Evolutionary conservation across 1,284 basidiomycete species (phyloP).

Genomic region (Boletus smithii): DNA sequence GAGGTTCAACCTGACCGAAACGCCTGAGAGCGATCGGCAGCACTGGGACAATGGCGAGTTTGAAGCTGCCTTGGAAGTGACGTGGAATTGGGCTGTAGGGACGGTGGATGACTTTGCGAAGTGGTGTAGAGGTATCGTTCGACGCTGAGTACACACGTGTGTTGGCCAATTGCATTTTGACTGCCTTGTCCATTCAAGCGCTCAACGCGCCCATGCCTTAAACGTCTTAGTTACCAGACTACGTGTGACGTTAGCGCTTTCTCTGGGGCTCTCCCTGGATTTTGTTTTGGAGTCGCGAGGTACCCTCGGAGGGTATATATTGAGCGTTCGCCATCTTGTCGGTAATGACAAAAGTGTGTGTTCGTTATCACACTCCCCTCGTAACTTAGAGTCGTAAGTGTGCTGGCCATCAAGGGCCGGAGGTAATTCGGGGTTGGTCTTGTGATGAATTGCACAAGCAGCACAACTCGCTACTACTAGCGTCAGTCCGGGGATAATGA

Average conservation of each 20-base stretch:
- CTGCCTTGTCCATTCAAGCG: not conserved
- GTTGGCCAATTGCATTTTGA: not conserved
- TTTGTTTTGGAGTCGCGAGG: too few relatives aligned
- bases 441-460: not conserved
- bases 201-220: too few relatives aligned
- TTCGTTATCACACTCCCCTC: not conserved
- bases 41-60: constrained; percentile 57
- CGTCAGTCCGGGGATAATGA: too few relatives aligned
- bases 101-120: constrained; percentile 11
- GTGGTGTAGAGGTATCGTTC: constrained; percentile 27
- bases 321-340: not conserved
- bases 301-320: not conserved
- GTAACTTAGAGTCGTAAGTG: not conserved
- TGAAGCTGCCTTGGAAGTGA: constrained; percentile 59
- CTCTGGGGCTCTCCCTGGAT: not conserved
- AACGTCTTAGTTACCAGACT: not conserved
- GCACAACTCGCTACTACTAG: not conserved
- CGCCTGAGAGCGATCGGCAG: constrained; percentile 56
- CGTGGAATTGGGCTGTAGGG: constrained; percentile 50
- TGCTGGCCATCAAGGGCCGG: not conserved
- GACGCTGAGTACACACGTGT: constrained; percentile 12
- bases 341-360: not conserved
- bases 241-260: not conserved
- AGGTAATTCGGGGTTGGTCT: not conserved
- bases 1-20: constrained; percentile 64